A percentile compares a stretch with the other conserved stretches of the same genome.
Conservation (phyloP, 495 filamentous ascomycete species). For the Penicillium diatomitis region DNA sequence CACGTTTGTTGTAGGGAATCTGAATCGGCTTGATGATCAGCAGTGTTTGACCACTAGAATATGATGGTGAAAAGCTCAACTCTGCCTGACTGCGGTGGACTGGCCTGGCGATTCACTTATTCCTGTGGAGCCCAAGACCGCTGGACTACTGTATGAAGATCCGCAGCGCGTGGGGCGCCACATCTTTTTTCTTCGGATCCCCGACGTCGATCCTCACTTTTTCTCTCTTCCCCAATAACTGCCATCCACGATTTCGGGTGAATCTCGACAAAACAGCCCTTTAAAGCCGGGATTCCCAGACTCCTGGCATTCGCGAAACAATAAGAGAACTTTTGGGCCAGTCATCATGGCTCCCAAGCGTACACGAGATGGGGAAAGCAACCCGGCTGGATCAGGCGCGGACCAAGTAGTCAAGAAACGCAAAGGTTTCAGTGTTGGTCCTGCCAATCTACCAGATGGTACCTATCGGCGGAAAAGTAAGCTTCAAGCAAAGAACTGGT, state of each 20-base stretch:
- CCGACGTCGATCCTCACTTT: slow-evolving; percentile 16
- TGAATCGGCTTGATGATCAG: too few species aligned
- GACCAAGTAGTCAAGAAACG: slow-evolving; percentile 45
- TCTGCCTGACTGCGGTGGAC: too few species aligned
- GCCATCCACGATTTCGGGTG: too few species aligned
- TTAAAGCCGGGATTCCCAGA: too few species aligned
- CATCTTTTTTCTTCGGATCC: slow-evolving; percentile 1
- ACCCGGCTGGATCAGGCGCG: slow-evolving; percentile 17
- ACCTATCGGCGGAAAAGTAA: slow-evolving; percentile 82
- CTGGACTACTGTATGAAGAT: neutral
- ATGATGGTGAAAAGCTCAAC: too few species aligned
- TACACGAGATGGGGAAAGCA: slow-evolving; percentile 40
- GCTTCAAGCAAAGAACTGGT: neutral
- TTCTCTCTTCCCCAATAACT: slow-evolving; percentile 7
- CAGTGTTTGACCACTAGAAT: too few species aligned
- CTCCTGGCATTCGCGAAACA: too few species aligned
- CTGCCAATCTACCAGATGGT: slow-evolving; percentile 88
- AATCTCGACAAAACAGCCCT: too few species aligned
- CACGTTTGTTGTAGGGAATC: too few species aligned
- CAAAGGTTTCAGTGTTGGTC: slow-evolving; percentile 73
- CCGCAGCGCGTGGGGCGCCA: neutral
- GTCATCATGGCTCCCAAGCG: slow-evolving; percentile 56
- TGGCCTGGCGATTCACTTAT: too few species aligned
- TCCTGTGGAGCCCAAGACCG: too few species aligned
- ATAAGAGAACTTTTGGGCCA: too few species aligned